Percentiles rank a stretch among this genome's conserved stretches.
Evolutionary conservation across 176 grass and related monocot genomes (phyloP).

Genomic region (Avena eriantha): DNA sequence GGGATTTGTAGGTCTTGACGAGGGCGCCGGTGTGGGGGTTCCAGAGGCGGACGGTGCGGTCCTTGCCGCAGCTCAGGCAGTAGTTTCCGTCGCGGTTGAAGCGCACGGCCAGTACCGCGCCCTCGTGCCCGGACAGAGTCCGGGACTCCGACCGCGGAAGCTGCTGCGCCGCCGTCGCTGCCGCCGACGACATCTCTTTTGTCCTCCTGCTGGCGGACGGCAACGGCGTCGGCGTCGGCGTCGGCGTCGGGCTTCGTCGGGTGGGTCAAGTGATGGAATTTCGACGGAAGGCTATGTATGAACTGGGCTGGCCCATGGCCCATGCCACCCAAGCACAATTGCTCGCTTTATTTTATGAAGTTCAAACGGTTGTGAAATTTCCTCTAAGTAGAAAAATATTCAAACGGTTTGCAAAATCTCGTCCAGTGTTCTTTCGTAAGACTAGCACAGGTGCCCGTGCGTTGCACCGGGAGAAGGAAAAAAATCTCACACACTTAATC

Average conservation of each 20-base stretch:
- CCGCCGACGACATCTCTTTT: slow-evolving; percentile 46
- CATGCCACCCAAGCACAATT: not conserved
- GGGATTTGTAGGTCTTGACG: slow-evolving; percentile 95
- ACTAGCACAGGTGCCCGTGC: no score
- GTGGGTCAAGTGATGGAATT: not conserved
- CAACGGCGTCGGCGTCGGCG: not conserved
- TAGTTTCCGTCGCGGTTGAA: slow-evolving; percentile 96
- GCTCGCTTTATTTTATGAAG: no score
- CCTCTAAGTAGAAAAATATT: no score
- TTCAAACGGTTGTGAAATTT: no score
- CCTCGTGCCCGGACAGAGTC: slow-evolving; percentile 79
- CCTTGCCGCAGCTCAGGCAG: slow-evolving; percentile 97
- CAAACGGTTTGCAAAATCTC: no score
- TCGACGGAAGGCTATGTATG: not conserved
- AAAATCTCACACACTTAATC: no score
- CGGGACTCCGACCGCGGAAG: slow-evolving; percentile 55
- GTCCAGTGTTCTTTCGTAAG: no score
- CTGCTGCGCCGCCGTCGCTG: slow-evolving; percentile 40
- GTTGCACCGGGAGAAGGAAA: no score
- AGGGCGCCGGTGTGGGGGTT: slow-evolving; percentile 86
- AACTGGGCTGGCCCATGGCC: not conserved
- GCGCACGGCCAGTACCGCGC: slow-evolving; percentile 84
- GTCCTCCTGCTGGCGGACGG: not conserved
- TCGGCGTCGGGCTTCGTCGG: not conserved
- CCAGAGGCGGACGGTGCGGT: slow-evolving; percentile 92